A percentile compares a stretch with the other conserved stretches of the same genome.
phyloP scores from a whole-genome alignment of 768 basidiomycete species.

The Serendipita sp. region DNA sequence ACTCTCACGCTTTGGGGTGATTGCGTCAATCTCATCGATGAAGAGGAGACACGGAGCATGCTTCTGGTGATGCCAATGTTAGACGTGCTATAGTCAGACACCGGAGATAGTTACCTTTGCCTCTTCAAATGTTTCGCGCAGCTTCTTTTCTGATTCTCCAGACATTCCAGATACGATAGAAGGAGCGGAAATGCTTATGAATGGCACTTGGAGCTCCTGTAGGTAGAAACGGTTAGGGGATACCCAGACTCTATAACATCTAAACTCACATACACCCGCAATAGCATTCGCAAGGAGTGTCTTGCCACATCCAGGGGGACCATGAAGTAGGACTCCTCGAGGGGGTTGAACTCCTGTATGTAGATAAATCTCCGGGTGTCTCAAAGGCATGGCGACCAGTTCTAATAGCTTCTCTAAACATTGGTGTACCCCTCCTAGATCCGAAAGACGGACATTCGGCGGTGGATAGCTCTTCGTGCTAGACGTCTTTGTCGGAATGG shows the following conservation, averaged over 20 bases:
- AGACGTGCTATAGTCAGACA: not conserved
- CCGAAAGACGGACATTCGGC: conserved; percentile 58
- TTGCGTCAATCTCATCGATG: conserved; percentile 96
- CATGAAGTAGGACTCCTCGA: conserved; percentile 80
- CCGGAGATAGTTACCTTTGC: conserved; percentile 47
- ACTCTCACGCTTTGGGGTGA: conserved; percentile 93
- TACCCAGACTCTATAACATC: not conserved
- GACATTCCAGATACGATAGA: conserved; percentile 97
- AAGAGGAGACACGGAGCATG: conserved; percentile 87
- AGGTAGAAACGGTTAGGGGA: conserved; percentile 1
- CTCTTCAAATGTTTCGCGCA: conserved; percentile 93
- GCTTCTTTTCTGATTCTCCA: conserved; percentile 92
- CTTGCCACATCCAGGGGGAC: conserved; percentile 95
- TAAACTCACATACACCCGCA: conserved; percentile 53
- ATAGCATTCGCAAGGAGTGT: conserved; percentile 88
- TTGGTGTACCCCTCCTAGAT: conserved; percentile 72
- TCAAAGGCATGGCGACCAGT: conserved; percentile 87
- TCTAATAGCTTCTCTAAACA: conserved; percentile 89
- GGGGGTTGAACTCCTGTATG: conserved; percentile 88
- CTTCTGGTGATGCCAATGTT: conserved; percentile 33
- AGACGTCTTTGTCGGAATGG: conserved; percentile 8
- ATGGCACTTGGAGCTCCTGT: conserved; percentile 82
- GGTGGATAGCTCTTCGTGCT: conserved; percentile 51
- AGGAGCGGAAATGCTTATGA: conserved; percentile 88
- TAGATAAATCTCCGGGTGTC: conserved; percentile 88